Evolutionary conservation across 306 rosid genomes (phyloP), one percentile per base, ranked within the genome.

Genomic region (Gillenia trifoliata): DNA sequence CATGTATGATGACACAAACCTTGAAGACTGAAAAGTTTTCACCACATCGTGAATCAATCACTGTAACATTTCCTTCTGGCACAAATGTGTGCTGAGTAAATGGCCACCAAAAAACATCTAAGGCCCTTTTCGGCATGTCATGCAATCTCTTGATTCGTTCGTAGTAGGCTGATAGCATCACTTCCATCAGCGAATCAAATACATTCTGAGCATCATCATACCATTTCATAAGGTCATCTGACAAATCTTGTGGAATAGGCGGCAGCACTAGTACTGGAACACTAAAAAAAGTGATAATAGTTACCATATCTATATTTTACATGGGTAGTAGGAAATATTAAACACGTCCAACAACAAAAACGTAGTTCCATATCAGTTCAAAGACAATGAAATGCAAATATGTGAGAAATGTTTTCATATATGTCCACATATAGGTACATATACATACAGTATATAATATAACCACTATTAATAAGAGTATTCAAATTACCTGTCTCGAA

Each of bases 21-120:
- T 94, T 91, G 87, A 89, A 89, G 71, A 88, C 90, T 5, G 94
- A 84, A 85, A 94, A 86, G 72, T 91, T 91, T 86, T 91, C 97
- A 68, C 98, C 98, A 68, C 85, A 88, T 65, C 98, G 98, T 34
- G 98, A 94, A 86, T 94, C 98, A 82, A 94, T 94, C 64, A 94
- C 96, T 1, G 94, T 90, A 78, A 91, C 83, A 75, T 81, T 90
- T 80, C 82, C 93, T 64, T 86, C 90, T 34, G 89, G 85, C 55
- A 93, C 88, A 71, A 93, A 88, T 77, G 88, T 78, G 84, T 93
- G 98, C 82, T 93, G 98, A 73, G 98, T 93, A 81, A 93, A 93
- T 73, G 97, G 98, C 98, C 98, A 93, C 98, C 98, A 93, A 75
- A 93, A 78, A 71, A 91, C 81, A 79, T 89, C 80, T 41, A 73